Evolutionary conservation across 805 yeast species (phyloP), one percentile per base, ranked within the genome.

Genomic region (Metschnikowia cubensis): DNA sequence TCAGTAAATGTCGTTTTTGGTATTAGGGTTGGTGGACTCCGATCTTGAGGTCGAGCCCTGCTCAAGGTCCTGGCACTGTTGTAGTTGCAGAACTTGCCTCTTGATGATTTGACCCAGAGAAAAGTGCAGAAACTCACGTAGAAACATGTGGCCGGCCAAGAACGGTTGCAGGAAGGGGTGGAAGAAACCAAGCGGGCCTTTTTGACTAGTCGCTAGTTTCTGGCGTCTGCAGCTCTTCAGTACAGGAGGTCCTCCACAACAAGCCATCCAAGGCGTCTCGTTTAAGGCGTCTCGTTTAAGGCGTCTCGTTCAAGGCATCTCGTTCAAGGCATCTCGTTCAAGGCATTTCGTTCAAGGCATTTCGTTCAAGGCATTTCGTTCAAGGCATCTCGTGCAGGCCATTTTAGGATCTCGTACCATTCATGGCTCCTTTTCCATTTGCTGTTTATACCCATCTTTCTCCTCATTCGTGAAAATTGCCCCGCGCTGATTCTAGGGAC

Each of bases 31-130:
- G 43, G 95, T 92, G 1, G 96, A 87, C 59, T 64, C 74, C 0
- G 71, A 64, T 3, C 68, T 60, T 50, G 96, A 89, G 63, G 77
- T 87, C 75, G 81, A 84, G 59, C 79, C 82, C 55, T 87, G 95
- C 82, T 71, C n/a, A 81, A 88, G 66, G 75, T 82, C 3, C 91
- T 87, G 5, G 96, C 96, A n/a, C 77, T 96, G 57, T 72, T 85
- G 47, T 83, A 87, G 68, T 68, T 76, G 45, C 89, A 84, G 62
- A 81, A 79, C 4, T 67, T 78, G 48, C 79, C 77, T 20, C 60
- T 82, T 33, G 76, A 74, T 50, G 70, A 63, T 36, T 61, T 69
- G 50, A 86, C 96, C 11, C 57, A 71, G 53, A 69, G 73, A 52
- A 86, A 87, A 59, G 80, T 83, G 41, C 65, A 68, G 2, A 79